phyloP scores from a whole-genome alignment of 1,284 basidiomycete species.

The Hypsizygus ulmarius region DNA sequence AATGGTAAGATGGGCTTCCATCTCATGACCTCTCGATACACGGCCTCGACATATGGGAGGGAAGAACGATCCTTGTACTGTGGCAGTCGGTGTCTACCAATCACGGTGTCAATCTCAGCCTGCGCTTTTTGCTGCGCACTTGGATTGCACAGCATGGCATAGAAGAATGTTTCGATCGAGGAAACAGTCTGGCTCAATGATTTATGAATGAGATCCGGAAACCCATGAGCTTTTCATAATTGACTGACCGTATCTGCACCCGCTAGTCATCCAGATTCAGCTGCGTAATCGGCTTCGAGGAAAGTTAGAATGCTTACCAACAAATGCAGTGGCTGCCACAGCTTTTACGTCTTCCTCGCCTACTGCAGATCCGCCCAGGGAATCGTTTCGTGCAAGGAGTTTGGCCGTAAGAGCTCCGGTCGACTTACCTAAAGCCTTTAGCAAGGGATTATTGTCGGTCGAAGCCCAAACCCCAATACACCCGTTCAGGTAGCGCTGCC shows the following conservation, averaged over 20 bases:
- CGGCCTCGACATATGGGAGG: constrained; percentile 20
- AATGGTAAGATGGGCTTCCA: constrained; percentile 29
- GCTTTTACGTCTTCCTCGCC: constrained; percentile 12
- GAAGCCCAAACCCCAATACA: neutral
- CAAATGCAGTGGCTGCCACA: constrained; percentile 15
- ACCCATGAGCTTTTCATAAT: neutral
- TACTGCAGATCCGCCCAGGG: neutral
- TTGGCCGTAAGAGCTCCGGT: constrained; percentile 8
- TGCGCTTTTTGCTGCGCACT: constrained; percentile 22
- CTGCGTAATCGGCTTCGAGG: neutral
- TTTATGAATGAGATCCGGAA: neutral
- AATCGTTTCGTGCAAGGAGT: constrained; percentile 8
- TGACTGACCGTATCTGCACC: constrained; percentile 20
- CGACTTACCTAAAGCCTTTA: constrained; percentile 6
- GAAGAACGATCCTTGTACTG: constrained; percentile 15
- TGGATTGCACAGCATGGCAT: constrained; percentile 19
- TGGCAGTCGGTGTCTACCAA: constrained; percentile 20
- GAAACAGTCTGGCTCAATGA: constrained; percentile 11
- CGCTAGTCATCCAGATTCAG: constrained; percentile 2
- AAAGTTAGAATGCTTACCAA: constrained; percentile 8
- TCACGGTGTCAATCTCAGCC: constrained; percentile 23
- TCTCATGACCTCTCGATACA: constrained; percentile 23
- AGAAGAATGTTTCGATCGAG: constrained; percentile 19
- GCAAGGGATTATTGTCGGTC: neutral
- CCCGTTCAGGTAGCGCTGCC: neutral